phyloP scores from a whole-genome alignment of 345 rosid species.

The Gynandropsis gynandra region DNA sequence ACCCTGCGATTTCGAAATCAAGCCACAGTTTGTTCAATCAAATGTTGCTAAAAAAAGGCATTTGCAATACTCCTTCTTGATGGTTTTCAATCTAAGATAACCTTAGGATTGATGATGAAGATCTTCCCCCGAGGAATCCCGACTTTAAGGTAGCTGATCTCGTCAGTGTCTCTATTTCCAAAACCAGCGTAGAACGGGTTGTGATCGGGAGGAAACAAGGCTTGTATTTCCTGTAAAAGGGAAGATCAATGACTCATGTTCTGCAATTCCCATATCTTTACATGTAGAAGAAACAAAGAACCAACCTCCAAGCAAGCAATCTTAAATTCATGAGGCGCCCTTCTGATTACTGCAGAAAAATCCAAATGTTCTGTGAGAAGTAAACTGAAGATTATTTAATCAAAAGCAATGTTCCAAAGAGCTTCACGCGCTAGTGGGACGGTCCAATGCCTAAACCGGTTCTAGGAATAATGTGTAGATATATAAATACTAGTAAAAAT shows the following conservation, averaged over 20 bases:
- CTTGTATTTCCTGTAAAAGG: conserved; percentile 62
- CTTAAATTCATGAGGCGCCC: conserved; percentile 99
- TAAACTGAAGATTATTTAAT: neutral
- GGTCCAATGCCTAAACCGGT: too few species aligned
- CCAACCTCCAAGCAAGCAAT: conserved; percentile 97
- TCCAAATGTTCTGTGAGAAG: neutral
- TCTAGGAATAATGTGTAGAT: too few species aligned
- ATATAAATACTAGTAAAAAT: too few species aligned
- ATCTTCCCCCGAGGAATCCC: conserved; percentile 96
- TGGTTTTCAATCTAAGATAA: conserved; percentile 18
- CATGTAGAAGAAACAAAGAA: conserved; percentile 15
- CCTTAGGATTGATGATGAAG: conserved; percentile 95
- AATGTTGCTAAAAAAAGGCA: neutral
- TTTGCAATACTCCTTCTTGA: neutral
- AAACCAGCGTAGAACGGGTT: conserved; percentile 98
- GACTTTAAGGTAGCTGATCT: conserved; percentile 91
- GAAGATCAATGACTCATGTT: neutral
- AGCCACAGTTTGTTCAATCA: conserved; percentile 1
- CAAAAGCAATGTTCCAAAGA: too few species aligned
- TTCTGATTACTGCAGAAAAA: conserved; percentile 63
- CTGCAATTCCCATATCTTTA: neutral
- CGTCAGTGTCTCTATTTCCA: conserved; percentile 96
- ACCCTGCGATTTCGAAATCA: conserved; percentile 49
- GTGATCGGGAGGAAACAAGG: conserved; percentile 77
- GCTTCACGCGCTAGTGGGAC: too few species aligned